phyloP scores from a whole-genome alignment of 495 filamentous ascomycete species.

The Aspergillus egyptiacus region DNA sequence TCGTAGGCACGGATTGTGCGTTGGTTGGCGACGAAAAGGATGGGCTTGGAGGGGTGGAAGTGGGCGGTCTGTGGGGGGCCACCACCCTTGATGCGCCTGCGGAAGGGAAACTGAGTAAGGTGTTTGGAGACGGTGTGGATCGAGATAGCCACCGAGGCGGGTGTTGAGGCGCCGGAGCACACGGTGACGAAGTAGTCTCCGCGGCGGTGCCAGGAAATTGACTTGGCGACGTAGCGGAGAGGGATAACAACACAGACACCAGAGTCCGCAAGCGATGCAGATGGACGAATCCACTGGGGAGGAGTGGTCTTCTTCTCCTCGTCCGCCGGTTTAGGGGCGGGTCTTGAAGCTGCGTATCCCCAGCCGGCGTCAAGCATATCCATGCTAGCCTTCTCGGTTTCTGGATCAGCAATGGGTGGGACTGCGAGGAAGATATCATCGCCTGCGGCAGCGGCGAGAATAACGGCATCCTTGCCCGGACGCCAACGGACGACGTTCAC shows the following conservation, averaged over 20 bases:
- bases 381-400: conserved; percentile 64
- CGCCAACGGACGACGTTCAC: conserved; percentile 89
- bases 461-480: conserved; percentile 69
- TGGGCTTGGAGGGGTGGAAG: conserved; percentile 88
- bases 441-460: conserved; percentile 76
- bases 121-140: conserved; percentile 96
- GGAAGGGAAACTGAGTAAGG: conserved; percentile 89
- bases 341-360: conserved; percentile 73
- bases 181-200: conserved; percentile 94
- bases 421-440: conserved; percentile 81
- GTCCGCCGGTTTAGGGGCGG: conserved; percentile 51
- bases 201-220: conserved; percentile 89
- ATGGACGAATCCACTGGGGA: conserved; percentile 77
- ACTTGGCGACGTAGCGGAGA: conserved; percentile 77
- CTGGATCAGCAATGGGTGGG: conserved; percentile 64
- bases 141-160: conserved; percentile 64
- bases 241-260: conserved; percentile 73
- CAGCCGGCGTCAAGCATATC: conserved; percentile 80
- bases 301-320: conserved; percentile 66
- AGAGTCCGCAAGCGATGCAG: conserved; percentile 61
- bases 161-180: conserved; percentile 66
- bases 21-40: conserved; percentile 94
- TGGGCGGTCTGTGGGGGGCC: conserved; percentile 83
- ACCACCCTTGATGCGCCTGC: conserved; percentile 62
- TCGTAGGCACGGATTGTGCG: conserved; percentile 89